A percentile compares a stretch with the other conserved stretches of the same genome.
phyloP scores from a whole-genome alignment of 73 alveolate genomes.

The Tetrahymena borealis region DNA sequence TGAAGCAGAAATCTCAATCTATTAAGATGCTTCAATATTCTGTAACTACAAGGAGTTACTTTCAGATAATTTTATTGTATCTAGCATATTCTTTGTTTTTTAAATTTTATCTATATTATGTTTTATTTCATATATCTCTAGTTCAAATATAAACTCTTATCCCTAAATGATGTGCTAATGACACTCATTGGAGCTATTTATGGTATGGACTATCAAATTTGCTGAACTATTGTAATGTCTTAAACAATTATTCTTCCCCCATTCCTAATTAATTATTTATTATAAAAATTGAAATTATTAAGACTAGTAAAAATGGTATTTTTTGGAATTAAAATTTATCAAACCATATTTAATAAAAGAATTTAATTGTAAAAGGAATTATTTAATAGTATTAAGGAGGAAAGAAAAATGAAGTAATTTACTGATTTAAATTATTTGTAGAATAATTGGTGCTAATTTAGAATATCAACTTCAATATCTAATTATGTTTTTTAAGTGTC shows the following conservation, averaged over 20 bases:
- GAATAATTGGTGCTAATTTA: not conserved
- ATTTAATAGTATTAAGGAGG: not conserved
- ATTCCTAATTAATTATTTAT: not conserved
- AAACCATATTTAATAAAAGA: no score
- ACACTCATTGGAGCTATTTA: not conserved
- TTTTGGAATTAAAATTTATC: no score
- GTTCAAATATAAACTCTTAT: not conserved
- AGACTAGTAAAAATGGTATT: no score
- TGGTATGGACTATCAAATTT: not conserved
- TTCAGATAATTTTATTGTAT: no score
- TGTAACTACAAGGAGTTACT: no score
- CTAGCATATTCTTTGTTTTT: not conserved
- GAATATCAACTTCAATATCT: no score
- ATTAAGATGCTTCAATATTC: no score
- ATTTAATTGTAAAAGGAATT: no score
- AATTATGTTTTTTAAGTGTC: no score
- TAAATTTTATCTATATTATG: not conserved
- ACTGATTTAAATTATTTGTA: not conserved
- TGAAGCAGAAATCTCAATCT: no score
- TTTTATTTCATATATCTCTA: not conserved
- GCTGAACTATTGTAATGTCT: not conserved
- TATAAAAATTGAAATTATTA: no score
- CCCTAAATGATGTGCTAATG: not conserved
- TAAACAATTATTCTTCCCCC: not conserved
- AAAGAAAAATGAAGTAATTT: not conserved